Percentiles rank a stretch among this genome's conserved stretches.
phyloP scores from a whole-genome alignment of 2,329 filamentous ascomycete species.

The Cytospora leucostoma region DNA sequence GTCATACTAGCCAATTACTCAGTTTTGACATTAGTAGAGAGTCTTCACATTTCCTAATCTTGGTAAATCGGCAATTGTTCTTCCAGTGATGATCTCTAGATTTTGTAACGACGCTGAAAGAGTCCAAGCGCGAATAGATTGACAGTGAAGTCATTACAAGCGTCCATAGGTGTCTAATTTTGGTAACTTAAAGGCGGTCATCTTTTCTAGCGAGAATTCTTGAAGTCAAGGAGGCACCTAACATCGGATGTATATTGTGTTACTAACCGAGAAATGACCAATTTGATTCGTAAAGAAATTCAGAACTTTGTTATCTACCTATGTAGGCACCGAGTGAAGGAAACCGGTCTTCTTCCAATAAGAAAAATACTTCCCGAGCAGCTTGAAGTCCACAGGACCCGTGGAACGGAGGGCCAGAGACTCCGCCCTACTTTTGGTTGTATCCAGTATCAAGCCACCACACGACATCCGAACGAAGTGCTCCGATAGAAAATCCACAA shows the following conservation, averaged over 20 bases:
- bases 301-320: neutral
- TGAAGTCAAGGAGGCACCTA: neutral
- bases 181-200: too few species aligned
- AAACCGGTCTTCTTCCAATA: neutral
- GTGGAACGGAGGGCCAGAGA: neutral
- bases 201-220: too few species aligned
- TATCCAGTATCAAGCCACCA: neutral
- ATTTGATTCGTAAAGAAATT: neutral
- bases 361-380: neutral
- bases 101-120: too few species aligned
- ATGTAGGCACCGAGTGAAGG: neutral
- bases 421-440: neutral
- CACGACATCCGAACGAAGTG: conserved; percentile 2
- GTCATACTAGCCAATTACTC: too few species aligned
- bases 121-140: too few species aligned
- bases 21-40: too few species aligned
- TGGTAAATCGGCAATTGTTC: too few species aligned
- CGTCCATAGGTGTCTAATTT: too few species aligned
- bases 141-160: too few species aligned
- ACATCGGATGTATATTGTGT: neutral
- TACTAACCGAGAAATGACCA: neutral
- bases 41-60: too few species aligned
- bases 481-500: neutral
- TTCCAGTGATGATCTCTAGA: too few species aligned
- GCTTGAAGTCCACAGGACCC: neutral